Conservation (phyloP, 2,329 filamentous ascomycete genomes). For the Atkinsonella texensis region DNA sequence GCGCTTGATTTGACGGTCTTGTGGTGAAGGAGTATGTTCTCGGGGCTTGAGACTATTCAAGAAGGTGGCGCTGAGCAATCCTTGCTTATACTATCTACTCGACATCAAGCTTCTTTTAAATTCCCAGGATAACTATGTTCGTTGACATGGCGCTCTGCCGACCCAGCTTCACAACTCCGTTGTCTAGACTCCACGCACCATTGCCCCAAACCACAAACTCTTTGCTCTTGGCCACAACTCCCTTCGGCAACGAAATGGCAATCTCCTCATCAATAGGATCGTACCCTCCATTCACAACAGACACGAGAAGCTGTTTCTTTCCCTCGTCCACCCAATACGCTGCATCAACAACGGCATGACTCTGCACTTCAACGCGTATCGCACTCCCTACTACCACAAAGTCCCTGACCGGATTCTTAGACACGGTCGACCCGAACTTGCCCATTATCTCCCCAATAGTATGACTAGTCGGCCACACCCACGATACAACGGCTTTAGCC, state of each 20-base stretch:
- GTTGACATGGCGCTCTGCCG: constrained; percentile 13
- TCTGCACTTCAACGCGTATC: constrained; percentile 1
- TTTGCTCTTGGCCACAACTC: constrained; percentile 4
- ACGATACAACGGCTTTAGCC: constrained; percentile 30
- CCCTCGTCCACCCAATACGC: constrained; percentile 12
- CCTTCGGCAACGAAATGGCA: constrained; percentile 9
- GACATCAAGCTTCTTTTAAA: neutral
- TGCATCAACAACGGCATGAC: constrained; percentile 9
- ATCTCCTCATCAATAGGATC: constrained; percentile 8
- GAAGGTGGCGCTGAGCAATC: too few species aligned
- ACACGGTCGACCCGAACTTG: constrained; percentile 25
- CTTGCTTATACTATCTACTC: too few species aligned
- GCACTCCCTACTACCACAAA: constrained; percentile 25
- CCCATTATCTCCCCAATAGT: constrained; percentile 26
- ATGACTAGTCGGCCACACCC: constrained; percentile 31
- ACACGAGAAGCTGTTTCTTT: constrained; percentile 10
- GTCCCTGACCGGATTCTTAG: constrained; percentile 22
- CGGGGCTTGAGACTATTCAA: neutral
- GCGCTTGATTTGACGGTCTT: neutral
- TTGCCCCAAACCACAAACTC: constrained; percentile 11
- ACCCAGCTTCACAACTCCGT: constrained; percentile 5
- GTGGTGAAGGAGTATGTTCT: neutral
- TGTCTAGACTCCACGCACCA: constrained; percentile 9
- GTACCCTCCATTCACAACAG: constrained; percentile 14
- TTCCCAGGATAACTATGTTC: constrained; percentile 12